These are phyloP conservation scores for Cordyceps cateniannulata DNA, from an alignment of 2,329 filamentous ascomycete species.

Conservation along the genomic window DNA sequence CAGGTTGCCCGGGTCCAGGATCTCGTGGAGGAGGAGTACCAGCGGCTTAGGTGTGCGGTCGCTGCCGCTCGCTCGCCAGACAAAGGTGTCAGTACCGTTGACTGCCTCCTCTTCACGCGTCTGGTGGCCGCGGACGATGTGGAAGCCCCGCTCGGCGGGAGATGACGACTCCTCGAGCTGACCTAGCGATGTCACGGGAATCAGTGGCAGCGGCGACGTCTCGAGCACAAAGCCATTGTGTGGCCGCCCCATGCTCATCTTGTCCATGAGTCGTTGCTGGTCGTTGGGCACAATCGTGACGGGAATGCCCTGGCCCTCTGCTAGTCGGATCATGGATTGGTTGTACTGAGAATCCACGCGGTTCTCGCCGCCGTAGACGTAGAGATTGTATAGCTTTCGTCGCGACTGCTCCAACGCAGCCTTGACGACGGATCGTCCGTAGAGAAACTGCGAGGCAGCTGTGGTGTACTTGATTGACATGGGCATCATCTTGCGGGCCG, in stretches of 20 bases:
- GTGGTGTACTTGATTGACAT: slow-evolving; percentile 57
- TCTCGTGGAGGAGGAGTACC: slow-evolving; percentile 66
- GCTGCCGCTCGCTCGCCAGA: slow-evolving; percentile 23
- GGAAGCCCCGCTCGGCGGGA: slow-evolving; percentile 38
- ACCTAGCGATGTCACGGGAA: slow-evolving; percentile 57
- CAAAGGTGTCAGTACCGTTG: slow-evolving; percentile 60
- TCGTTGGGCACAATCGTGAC: slow-evolving; percentile 53
- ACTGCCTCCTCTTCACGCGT: slow-evolving; percentile 65
- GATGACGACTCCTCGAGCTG: slow-evolving; percentile 33
- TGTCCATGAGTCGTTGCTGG: slow-evolving; percentile 67
- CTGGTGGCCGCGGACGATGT: slow-evolving; percentile 57
- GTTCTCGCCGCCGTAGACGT: slow-evolving; percentile 60
- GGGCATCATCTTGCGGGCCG: slow-evolving; percentile 24
- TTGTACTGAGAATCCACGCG: slow-evolving; percentile 44
- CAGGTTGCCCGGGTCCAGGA: slow-evolving; percentile 82
- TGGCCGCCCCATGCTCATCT: slow-evolving; percentile 73
- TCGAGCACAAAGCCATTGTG: slow-evolving; percentile 91
- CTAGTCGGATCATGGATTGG: slow-evolving; percentile 37
- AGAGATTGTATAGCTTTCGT: slow-evolving; percentile 77
- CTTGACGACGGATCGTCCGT: slow-evolving; percentile 73
- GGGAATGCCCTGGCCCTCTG: slow-evolving; percentile 42
- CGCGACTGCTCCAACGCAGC: slow-evolving; percentile 63
- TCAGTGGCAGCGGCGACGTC: slow-evolving; percentile 71
- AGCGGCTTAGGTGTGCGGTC: slow-evolving; percentile 51
- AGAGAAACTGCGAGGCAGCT: slow-evolving; percentile 85